A percentile compares a stretch with the other conserved stretches of the same genome.
phyloP scores from a whole-genome alignment of 2,329 filamentous ascomycete genomes.

The Sarocladiaceae sp. region DNA sequence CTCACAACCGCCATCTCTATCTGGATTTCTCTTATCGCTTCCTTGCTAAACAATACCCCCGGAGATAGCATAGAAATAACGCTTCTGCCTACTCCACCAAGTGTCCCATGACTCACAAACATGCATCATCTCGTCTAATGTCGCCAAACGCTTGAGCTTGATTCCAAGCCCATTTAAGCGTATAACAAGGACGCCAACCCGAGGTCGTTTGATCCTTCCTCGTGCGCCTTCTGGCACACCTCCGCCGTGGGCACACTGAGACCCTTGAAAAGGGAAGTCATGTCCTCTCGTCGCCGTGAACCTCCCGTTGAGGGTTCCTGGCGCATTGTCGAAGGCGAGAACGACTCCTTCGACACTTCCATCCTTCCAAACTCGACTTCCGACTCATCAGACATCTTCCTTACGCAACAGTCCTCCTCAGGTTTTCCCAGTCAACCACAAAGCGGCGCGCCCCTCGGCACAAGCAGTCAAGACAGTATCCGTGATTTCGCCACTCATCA shows the following conservation, averaged over 20 bases:
- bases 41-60: no score
- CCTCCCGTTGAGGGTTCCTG: constrained; percentile 33
- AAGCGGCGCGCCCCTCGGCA: constrained; percentile 35
- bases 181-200: constrained; percentile 1
- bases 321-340: constrained; percentile 55
- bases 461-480: constrained; percentile 46
- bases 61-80: no score
- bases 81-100: not conserved
- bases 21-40: no score
- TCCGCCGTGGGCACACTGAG: not conserved
- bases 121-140: not conserved
- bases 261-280: not conserved
- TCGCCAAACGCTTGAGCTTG: not conserved
- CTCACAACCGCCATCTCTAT: no score
- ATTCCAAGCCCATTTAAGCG: no score
- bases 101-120: constrained; percentile 2
- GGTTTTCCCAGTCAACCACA: constrained; percentile 40
- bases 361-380: constrained; percentile 39
- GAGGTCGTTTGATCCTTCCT: no score
- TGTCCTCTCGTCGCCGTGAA: constrained; percentile 8
- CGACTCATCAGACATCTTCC: constrained; percentile 17
- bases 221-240: not conserved
- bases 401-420: constrained; percentile 18
- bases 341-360: constrained; percentile 54
- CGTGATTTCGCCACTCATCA: constrained; percentile 46